A percentile compares a stretch with the other conserved stretches of the same genome.
These are phyloP conservation scores for Aspergillus sclerotioniger DNA, from an alignment of 495 filamentous ascomycete genomes.

Conservation along the genomic window DNA sequence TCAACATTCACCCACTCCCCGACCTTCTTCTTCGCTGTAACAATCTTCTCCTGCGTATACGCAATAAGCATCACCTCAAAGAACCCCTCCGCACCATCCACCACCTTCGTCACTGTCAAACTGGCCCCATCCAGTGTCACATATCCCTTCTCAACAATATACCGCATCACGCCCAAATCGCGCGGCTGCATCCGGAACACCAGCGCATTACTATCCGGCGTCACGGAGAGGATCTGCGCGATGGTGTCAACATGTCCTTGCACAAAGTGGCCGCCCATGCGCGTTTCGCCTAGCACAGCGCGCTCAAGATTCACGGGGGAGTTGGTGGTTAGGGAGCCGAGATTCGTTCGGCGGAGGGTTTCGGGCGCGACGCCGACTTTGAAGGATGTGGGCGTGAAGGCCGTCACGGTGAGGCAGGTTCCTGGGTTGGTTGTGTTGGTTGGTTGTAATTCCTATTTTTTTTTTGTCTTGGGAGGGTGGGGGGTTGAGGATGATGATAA, in stretches of 20 bases:
- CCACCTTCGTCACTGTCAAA: constrained; percentile 82
- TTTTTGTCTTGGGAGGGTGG: constrained; percentile 7
- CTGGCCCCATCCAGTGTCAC: constrained; percentile 95
- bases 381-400: constrained; percentile 69
- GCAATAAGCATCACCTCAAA: constrained; percentile 99
- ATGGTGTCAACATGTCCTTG: constrained; percentile 95
- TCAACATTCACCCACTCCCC: constrained; percentile 94
- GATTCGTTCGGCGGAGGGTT: constrained; percentile 93
- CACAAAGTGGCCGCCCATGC: constrained; percentile 72
- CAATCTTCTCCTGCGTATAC: constrained; percentile 94
- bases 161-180: constrained; percentile 64
- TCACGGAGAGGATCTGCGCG: constrained; percentile 65
- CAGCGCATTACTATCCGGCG: constrained; percentile 81
- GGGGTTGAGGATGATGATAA: background rate
- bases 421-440: constrained; percentile 33
- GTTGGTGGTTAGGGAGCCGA: constrained; percentile 61
- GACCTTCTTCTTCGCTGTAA: constrained; percentile 74
- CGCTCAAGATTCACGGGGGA: constrained; percentile 86
- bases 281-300: constrained; percentile 80
- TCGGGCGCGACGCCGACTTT: constrained; percentile 95
- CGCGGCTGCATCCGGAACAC: constrained; percentile 78
- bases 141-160: constrained; percentile 96
- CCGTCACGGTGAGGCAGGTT: constrained; percentile 88
- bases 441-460: no score
- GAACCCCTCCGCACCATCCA: constrained; percentile 70